Evolutionary conservation across 108 stramenopile species (phyloP), one percentile per base, ranked within the genome.

Genomic region (Fistulifera solaris): DNA sequence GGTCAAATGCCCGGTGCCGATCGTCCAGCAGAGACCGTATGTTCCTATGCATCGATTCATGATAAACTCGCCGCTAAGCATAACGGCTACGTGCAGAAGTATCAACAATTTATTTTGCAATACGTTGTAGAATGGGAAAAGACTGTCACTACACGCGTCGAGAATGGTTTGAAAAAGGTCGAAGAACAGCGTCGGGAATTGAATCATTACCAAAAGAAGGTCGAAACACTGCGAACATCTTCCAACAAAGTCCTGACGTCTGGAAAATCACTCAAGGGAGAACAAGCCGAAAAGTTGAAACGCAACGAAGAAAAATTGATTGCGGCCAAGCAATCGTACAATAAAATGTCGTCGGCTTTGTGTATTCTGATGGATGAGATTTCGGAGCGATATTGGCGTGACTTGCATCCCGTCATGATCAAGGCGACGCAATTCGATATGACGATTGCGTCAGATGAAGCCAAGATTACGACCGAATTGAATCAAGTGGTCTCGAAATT

Each of bases 41-140:
- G 19, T 45, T 74, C 73, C 39, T 79, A 74, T 40, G 25, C 57
- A 10, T 59, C 67, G 17, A 51, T 71, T 24, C 68, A 74, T 23
- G 59, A 67, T 27, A 42, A 18, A 10, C 41, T 74, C 35, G 46
- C 62, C 0, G 47, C 35, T 39, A 85, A 79, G 65, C 54, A 51
- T 14, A 73, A 71, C 38, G 47, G 64, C 43, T 89, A 89, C 48
- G 52, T 59, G 1, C 44, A 59, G 28, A 85, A 83, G 52, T 89
- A 78, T 48, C 52, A 58, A 11, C 76, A 89, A 47, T 80, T 78
- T 55, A 74, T 89, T n/a, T 56, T 89, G 21, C 73, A 75, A 24
- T 89, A 89, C 55, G 83, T 70, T 15, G 39, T 70, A 10, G 83
- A 89, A 54, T 89, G 87, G 87, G 80, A 89, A 50, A 81, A 80